Base-by-base conservation (phyloP, 768 basidiomycete genomes). In the Boletus tylopilopsis region DNA sequence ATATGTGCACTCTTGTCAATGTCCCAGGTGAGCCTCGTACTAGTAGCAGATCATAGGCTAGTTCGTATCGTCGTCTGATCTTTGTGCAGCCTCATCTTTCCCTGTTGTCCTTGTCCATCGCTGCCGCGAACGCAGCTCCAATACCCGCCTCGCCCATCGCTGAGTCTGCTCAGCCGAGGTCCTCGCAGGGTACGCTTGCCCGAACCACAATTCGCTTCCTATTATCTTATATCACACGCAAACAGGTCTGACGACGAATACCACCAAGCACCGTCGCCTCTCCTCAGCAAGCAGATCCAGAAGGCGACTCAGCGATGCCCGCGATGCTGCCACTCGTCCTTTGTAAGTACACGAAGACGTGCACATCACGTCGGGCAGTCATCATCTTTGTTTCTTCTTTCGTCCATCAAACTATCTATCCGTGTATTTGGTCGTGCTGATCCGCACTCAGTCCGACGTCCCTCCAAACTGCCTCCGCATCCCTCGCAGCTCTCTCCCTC, bases 221-320 rank as follows among this genome's bases (percentile, higher is more conserved):
- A n/a, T 13, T 16, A 42, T 46, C 44, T 56, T 36, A 35, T 45
- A 37, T 46, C 42, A 6, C 19, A 29, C 22, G 12, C 25, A 36
- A 27, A 35, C 54, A 56, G 60, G 38, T 7, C 2, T 47, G 50
- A 66, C 64, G 25, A 56, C 63, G 44, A 79, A 71, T 59, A 73
- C 51, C 23, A 52, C 45, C 49, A 78, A 85, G 58, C 85, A 88
- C 64, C 81, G 88, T 45, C 75, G 87, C 16, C 69, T 88, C 18
- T 82, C 85, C 16, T 89, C 87, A 0, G 76, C 81, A 11, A 84
- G 87, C 18, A 81, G 86, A 67, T 74, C 79, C 22, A 80, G 81
- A 62, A 76, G 89, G 58, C 73, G 89, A 49, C 64, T 88, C 55
- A 89, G 86, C 66, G 89, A 90, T 65, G 88, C 87, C 22, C 74